Evolutionary conservation across 108 stramenopile genomes (phyloP).

Genomic region (Cylindrotheca fusiformis): DNA sequence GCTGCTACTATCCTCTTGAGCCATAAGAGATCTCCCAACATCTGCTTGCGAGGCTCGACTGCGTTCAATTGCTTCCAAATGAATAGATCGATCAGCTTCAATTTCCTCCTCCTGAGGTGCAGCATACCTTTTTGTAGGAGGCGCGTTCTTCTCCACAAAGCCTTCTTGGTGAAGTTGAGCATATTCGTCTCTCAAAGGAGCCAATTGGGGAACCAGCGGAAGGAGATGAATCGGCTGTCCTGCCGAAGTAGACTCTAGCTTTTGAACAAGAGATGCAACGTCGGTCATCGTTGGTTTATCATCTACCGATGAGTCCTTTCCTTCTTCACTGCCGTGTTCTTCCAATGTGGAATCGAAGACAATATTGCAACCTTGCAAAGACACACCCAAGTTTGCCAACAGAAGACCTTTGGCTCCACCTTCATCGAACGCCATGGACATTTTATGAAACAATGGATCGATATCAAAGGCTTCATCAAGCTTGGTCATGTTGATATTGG

Average conservation of each 20-base stretch:
- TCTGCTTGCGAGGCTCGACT: slow-evolving; percentile 50
- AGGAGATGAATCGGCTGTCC: slow-evolving; percentile 38
- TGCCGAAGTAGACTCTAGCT: slow-evolving; percentile 44
- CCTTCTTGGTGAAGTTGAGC: slow-evolving; percentile 61
- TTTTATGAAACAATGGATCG: slow-evolving; percentile 97
- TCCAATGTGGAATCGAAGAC: slow-evolving; percentile 85
- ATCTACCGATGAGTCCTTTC: background rate
- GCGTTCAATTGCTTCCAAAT: slow-evolving; percentile 75
- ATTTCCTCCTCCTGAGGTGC: slow-evolving; percentile 66
- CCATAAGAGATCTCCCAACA: slow-evolving; percentile 41
- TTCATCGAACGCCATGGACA: slow-evolving; percentile 97
- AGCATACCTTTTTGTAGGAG: slow-evolving; percentile 38
- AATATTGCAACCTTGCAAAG: slow-evolving; percentile 75
- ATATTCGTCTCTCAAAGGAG: slow-evolving; percentile 56
- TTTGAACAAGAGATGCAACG: slow-evolving; percentile 43
- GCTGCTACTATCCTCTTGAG: slow-evolving; percentile 22
- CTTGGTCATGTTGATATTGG: slow-evolving; percentile 86
- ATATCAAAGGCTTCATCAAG: slow-evolving; percentile 94
- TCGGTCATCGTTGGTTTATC: slow-evolving; percentile 48
- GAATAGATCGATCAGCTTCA: slow-evolving; percentile 80
- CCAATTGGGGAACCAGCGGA: slow-evolving; percentile 80
- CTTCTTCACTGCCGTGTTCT: slow-evolving; percentile 12
- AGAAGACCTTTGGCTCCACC: slow-evolving; percentile 97
- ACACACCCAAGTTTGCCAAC: slow-evolving; percentile 88
- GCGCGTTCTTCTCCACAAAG: slow-evolving; percentile 33